Base-by-base conservation (phyloP, 495 filamentous ascomycete species). In the Hapsidospora chrysogenum region DNA sequence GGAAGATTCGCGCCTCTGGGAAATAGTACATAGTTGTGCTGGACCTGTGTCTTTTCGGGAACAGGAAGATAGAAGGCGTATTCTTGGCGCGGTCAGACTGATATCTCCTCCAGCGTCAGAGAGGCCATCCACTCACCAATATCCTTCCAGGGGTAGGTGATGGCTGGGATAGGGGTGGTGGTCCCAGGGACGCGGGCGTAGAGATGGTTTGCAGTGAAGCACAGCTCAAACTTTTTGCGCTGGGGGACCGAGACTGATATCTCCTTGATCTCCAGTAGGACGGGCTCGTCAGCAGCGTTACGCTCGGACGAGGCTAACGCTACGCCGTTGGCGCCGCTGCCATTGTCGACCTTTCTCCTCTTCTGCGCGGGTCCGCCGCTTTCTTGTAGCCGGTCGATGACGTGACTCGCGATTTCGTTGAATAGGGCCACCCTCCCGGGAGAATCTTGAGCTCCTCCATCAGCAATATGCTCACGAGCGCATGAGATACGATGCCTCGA, bases 21-120 rank as follows among this genome's bases (percentile, higher is more conserved):
- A 39, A 96, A 75, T 40, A 97, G 58, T 47, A 87, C 69, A 51
- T 92, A 94, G 49, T 89, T 93, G 61, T 78, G 75, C 50, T 93
- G 85, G 32, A 78, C 74, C 45, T 84, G 78, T 9, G 77, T 64
- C 51, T 95, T 95, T 39, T 96, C 89, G 1, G 89, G 89, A 0
- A 93, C 80, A 2, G 86, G 85, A 26, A 97, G 74, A 52, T 72
- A 82, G 41, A 82, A 65, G 29, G 72, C 66, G 48, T 87, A 78
- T 41, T 80, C 83, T 84, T 51, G 19, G 4, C 1, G n/a, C n/a
- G 16, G 29, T 17, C 10, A 29, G 22, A 4, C 33, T 18, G 23
- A 29, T 19, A 27, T 42, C 39, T 2, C n/a, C 10, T 17, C 30
- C 0, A 13, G 9, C 29, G n/a, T n/a, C n/a, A n/a, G n/a, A n/a